Evolutionary conservation across 257 asterid species (phyloP).

Genomic region (Solanum ahanhuiri): DNA sequence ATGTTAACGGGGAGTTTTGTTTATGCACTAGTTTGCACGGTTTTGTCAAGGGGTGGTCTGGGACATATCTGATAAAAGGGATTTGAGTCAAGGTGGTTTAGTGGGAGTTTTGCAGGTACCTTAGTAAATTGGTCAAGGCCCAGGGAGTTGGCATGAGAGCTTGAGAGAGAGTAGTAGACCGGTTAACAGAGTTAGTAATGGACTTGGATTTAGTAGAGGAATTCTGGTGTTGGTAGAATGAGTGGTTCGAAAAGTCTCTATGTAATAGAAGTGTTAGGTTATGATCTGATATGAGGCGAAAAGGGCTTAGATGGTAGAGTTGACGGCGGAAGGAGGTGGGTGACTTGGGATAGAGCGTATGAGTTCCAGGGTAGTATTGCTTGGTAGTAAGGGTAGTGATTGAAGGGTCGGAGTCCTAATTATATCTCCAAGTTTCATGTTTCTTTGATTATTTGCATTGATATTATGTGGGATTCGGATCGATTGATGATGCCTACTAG

Average conservation of each 20-base stretch:
- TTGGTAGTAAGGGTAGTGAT: background rate
- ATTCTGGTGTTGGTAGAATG: background rate
- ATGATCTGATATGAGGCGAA: background rate
- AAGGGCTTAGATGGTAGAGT: background rate
- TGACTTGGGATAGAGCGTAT: background rate
- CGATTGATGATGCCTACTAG: background rate
- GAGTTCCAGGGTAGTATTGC: background rate
- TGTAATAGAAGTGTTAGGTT: background rate
- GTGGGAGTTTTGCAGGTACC: background rate
- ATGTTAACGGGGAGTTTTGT: background rate
- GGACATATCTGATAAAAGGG: background rate
- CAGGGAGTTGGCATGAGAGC: background rate
- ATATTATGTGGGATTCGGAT: background rate
- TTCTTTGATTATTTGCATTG: background rate
- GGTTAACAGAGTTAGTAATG: background rate
- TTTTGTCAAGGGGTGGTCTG: background rate
- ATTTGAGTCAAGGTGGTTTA: background rate
- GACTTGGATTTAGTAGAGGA: background rate
- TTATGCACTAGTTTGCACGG: background rate
- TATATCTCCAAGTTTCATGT: background rate
- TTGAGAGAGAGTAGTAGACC: background rate
- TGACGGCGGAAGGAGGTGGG: background rate
- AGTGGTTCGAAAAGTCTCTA: background rate
- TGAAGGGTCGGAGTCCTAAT: background rate
- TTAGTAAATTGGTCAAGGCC: background rate